phyloP scores from a whole-genome alignment of 495 filamentous ascomycete species.

The Penicillium parvum region DNA sequence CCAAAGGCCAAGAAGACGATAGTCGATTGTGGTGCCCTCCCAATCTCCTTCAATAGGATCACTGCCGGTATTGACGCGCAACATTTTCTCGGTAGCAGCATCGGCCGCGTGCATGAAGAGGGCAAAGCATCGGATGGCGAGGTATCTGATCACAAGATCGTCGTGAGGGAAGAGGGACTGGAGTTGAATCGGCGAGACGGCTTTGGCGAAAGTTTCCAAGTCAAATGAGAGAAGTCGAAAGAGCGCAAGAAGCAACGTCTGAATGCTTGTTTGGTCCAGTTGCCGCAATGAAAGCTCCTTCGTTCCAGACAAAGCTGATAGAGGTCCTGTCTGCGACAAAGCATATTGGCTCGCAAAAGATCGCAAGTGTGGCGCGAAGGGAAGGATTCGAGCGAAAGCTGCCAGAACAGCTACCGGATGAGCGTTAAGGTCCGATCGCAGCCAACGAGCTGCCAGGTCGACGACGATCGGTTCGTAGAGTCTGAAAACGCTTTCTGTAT shows the following conservation, averaged over 20 bases:
- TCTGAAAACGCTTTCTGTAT: conserved; percentile 64
- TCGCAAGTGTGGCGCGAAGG: conserved; percentile 68
- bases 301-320: conserved; percentile 36
- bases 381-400: conserved; percentile 73
- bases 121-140: conserved; percentile 76
- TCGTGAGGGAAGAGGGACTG: conserved; percentile 63
- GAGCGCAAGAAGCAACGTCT: conserved; percentile 56
- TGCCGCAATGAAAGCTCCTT: conserved; percentile 37
- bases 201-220: conserved; percentile 55
- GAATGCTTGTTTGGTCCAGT: conserved; percentile 31
- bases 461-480: conserved; percentile 68
- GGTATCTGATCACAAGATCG: conserved; percentile 61
- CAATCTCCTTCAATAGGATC: conserved; percentile 61
- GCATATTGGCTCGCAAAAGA: conserved; percentile 45
- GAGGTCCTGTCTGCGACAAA: conserved; percentile 36
- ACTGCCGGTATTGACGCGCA: conserved; percentile 56
- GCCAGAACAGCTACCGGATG: conserved; percentile 54
- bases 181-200: conserved; percentile 60
- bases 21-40: conserved; percentile 78
- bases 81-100: conserved; percentile 63
- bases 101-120: conserved; percentile 79
- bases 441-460: conserved; percentile 76
- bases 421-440: conserved; percentile 39
- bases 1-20: conserved; percentile 76
- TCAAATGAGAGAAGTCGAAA: conserved; percentile 77